These are phyloP conservation scores for Candida lessepsii DNA, from an alignment of 805 yeast species.

Conservation along the genomic window DNA sequence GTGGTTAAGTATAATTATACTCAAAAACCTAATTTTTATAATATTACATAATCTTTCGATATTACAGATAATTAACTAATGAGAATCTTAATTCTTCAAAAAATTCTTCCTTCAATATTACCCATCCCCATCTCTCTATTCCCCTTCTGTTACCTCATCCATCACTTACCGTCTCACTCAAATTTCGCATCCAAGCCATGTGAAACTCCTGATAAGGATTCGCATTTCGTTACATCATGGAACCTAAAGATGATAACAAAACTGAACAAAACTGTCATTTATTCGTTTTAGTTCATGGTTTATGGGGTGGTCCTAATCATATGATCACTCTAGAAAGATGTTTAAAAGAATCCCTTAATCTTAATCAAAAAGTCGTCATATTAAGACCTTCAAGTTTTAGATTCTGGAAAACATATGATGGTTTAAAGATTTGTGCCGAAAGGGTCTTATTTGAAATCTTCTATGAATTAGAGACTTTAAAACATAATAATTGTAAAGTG, in stretches of 20 bases:
- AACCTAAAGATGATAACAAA: not conserved
- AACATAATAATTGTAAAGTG: constrained; percentile 38
- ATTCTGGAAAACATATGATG: constrained; percentile 47
- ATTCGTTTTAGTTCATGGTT: constrained; percentile 41
- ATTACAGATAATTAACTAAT: no score
- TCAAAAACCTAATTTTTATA: no score
- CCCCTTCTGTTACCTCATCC: no score
- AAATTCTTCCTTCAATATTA: no score
- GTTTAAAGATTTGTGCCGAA: constrained; percentile 34
- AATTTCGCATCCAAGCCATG: no score
- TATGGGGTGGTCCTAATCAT: constrained; percentile 46
- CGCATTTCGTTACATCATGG: not conserved
- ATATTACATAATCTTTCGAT: no score
- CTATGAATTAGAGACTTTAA: constrained; percentile 40
- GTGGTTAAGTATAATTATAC: no score
- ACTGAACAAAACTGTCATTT: constrained; percentile 29
- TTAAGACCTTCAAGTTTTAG: constrained; percentile 40
- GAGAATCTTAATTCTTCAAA: no score
- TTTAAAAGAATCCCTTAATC: constrained; percentile 23
- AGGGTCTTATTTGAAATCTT: constrained; percentile 36
- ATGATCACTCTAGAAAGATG: constrained; percentile 37
- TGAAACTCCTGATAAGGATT: not conserved
- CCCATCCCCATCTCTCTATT: no score
- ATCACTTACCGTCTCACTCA: no score
- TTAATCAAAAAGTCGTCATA: constrained; percentile 30